Evolutionary conservation across 1,139 yeast genomes (phyloP), one percentile per base, ranked within the genome.

Genomic region (Meyerozyma carpophila): DNA sequence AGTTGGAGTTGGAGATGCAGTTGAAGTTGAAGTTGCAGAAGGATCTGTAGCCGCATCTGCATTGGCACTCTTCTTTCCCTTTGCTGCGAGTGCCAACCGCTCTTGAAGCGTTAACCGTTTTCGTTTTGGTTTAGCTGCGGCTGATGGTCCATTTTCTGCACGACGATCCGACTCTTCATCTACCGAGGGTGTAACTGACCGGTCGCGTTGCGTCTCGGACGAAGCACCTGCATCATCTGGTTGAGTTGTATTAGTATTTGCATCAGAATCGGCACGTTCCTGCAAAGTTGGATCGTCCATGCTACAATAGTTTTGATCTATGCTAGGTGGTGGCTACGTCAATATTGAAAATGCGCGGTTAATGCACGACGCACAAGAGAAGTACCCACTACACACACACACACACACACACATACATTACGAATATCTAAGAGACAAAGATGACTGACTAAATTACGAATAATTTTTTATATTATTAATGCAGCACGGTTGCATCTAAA

Each of bases 31-130:
- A 21, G 24, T 6, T 21, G 8, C 24, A 21, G 24, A 8, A 6
- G 24, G 24, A 3, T 21, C 24, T 21, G 24, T 8, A 21, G 24
- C 4, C 24, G 5, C 24, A 5, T 21, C 24, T 21, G 24, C 24
- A 21, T 21, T 21, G 24, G 24, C 6, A 21, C 8, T 59, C 41
- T 61, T 62, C 40, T 67, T 73, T 3, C 77, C 70, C 52, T 79
- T 79, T 4, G 91, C 90, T 1, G 96, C 96, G 52, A 82, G 64
- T 1, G 94, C 94, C 45, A 89, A 68, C 50, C 96, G 68, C 55
- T 89, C 95, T 56, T 88, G 91, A 53, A 87, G 67, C 0, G 94
- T 77, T 38, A 84, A 65, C 52, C 87, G 70, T 53, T 81, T 79
- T 49, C 62, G 64, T 32, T 61, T 56, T 13, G 57, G 56, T 39